Conservation (phyloP, 352 stramenopile species). For the Pythium grandisporangium region DNA sequence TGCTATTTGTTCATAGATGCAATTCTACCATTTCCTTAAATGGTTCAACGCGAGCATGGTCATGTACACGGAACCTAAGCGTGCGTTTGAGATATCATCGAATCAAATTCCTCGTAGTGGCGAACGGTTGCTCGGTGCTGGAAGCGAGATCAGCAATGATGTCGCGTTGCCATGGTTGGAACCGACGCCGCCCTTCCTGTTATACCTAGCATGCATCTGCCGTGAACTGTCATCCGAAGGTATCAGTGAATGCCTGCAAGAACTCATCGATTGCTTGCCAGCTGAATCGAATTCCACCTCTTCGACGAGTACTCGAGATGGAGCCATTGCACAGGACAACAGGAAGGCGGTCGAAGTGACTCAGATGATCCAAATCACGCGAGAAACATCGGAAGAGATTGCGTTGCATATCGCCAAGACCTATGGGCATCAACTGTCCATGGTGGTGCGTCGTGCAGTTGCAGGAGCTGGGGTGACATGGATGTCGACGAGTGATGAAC, state of each 20-base stretch:
- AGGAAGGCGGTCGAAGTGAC: conserved; percentile 36
- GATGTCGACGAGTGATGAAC: conserved; percentile 51
- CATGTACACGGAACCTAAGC: conserved; percentile 63
- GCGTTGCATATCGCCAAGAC: conserved; percentile 48
- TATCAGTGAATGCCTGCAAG: conserved; percentile 61
- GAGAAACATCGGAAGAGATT: conserved; percentile 44
- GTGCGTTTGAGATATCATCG: conserved; percentile 24
- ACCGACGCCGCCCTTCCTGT: conserved; percentile 48
- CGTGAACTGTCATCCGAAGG: conserved; percentile 50
- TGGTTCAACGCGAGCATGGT: conserved; percentile 66
- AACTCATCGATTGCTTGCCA: conserved; percentile 63
- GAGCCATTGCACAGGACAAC: conserved; percentile 8
- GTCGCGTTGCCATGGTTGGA: conserved; percentile 43
- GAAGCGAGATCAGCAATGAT: conserved; percentile 18
- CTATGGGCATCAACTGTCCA: conserved; percentile 51
- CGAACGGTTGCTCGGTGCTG: too few species aligned
- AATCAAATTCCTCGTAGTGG: too few species aligned
- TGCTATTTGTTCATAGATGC: conserved; percentile 20
- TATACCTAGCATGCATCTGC: conserved; percentile 67
- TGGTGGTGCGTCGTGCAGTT: conserved; percentile 26
- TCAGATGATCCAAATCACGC: conserved; percentile 71
- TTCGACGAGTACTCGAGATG: background rate
- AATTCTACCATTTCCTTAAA: conserved; percentile 77
- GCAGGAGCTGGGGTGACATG: conserved; percentile 31
- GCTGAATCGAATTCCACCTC: background rate